Percentiles rank a stretch among this genome's conserved stretches.
Conservation (phyloP, 768 basidiomycete species). For the Nevesoporus exiguus region DNA sequence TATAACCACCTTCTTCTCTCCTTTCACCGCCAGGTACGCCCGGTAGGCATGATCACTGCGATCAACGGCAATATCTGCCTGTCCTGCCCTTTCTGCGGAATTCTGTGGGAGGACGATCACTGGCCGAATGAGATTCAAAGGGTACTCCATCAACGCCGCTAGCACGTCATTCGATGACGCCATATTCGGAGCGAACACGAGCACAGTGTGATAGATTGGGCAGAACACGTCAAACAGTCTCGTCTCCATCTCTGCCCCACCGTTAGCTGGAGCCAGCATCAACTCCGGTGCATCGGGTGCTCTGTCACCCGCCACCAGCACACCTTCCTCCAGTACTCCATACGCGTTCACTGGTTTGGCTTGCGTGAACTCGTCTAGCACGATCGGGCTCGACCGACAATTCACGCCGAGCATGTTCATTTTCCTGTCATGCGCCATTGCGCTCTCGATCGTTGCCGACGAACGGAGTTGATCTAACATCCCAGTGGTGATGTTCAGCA, state of each 20-base stretch:
- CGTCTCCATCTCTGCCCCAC: not conserved
- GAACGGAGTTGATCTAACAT: constrained; percentile 11
- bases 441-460: not conserved
- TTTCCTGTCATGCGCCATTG: not conserved
- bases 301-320: constrained; percentile 41
- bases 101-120: constrained; percentile 15
- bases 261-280: constrained; percentile 19
- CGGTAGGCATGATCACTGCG: constrained; percentile 36
- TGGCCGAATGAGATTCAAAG: constrained; percentile 1
- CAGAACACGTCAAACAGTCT: constrained; percentile 25
- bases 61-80: constrained; percentile 37
- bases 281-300: constrained; percentile 43
- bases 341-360: too few species aligned
- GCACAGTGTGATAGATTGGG: constrained; percentile 23
- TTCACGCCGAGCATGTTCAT: constrained; percentile 35
- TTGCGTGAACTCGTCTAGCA: too few species aligned
- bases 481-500: constrained; percentile 39
- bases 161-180: constrained; percentile 3
- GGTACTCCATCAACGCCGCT: constrained; percentile 5
- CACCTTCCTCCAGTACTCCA: constrained; percentile 16
- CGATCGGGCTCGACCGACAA: constrained; percentile 26
- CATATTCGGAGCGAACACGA: constrained; percentile 25
- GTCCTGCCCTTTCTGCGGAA: not conserved
- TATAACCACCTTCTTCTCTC: constrained; percentile 33
- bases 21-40: constrained; percentile 33